phyloP scores from a whole-genome alignment of 495 filamentous ascomycete genomes.

The Pseudomonodictys pantanalensis region DNA sequence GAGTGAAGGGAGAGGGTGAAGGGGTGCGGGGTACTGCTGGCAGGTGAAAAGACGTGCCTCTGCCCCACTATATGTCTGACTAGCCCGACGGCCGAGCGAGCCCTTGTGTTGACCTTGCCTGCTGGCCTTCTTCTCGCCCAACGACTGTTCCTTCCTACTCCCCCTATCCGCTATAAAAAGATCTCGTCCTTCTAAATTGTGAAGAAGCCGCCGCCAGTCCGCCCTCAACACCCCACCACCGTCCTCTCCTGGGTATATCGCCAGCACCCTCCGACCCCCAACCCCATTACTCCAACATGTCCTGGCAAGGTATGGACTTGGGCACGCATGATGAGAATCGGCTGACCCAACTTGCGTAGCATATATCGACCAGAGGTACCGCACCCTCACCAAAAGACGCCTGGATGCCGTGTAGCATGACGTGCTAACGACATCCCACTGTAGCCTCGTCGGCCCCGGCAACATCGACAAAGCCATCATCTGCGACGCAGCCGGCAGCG shows the following conservation, averaged over 20 bases:
- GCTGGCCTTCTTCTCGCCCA: not conserved
- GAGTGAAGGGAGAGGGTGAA: not conserved
- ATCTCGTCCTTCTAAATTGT: too few relatives aligned
- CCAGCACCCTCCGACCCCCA: conserved; percentile 8
- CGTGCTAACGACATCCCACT: conserved; percentile 28
- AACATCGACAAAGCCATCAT: conserved; percentile 88
- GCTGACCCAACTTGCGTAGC: conserved; percentile 42
- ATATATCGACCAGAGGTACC: conserved; percentile 67
- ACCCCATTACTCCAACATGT: conserved; percentile 46
- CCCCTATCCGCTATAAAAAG: not conserved
- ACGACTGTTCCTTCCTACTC: not conserved
- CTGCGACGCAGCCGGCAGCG: conserved; percentile 75
- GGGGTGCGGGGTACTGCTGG: conserved; percentile 3
- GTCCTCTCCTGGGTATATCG: not conserved
- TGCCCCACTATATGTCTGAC: not conserved
- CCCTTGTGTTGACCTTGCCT: not conserved
- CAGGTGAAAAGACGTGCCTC: not conserved
- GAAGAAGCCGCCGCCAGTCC: too few relatives aligned
- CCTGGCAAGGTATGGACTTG: conserved; percentile 59
- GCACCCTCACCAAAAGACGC: conserved; percentile 18
- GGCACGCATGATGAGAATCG: conserved; percentile 10
- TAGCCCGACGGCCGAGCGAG: too few relatives aligned
- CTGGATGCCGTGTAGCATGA: too few relatives aligned
- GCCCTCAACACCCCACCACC: conserved; percentile 1
- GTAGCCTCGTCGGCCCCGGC: conserved; percentile 73